Percentiles rank a stretch among this genome's conserved stretches.
These are phyloP conservation scores for Vanderwaltozyma yarrowii DNA, from an alignment of 805 yeast genomes.

Conservation along the genomic window DNA sequence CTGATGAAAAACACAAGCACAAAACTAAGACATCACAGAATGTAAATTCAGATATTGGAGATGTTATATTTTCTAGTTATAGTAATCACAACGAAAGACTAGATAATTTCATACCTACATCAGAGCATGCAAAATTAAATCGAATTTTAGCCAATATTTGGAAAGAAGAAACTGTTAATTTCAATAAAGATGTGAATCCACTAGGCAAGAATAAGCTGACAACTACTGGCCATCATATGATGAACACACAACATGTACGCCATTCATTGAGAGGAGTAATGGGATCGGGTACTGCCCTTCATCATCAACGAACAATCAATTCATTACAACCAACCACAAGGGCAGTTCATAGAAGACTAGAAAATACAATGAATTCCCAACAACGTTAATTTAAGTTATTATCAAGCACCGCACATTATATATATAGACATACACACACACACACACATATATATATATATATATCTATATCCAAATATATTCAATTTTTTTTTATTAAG, in stretches of 20 bases:
- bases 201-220: slow-evolving; percentile 8
- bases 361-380: slow-evolving; percentile 5
- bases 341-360: slow-evolving; percentile 32
- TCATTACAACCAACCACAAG: slow-evolving; percentile 32
- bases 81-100: background rate
- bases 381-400: background rate
- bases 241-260: slow-evolving; percentile 6
- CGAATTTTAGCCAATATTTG: slow-evolving; percentile 20
- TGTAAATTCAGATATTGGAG: background rate
- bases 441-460: too few relatives aligned
- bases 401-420: too few relatives aligned
- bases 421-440: too few relatives aligned
- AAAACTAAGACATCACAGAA: background rate
- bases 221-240: background rate
- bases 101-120: slow-evolving; percentile 7
- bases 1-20: slow-evolving; percentile 7
- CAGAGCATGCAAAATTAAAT: slow-evolving; percentile 18
- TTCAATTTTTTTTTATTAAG: too few relatives aligned
- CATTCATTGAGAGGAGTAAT: slow-evolving; percentile 11
- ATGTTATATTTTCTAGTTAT: background rate
- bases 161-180: slow-evolving; percentile 22
- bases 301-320: slow-evolving; percentile 20
- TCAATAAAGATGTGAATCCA: slow-evolving; percentile 20
- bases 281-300: slow-evolving; percentile 11
- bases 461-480: too few relatives aligned